A percentile compares a stretch with the other conserved stretches of the same genome.
phyloP scores from a whole-genome alignment of 306 rosid species.

The Citrullus colocynthis region DNA sequence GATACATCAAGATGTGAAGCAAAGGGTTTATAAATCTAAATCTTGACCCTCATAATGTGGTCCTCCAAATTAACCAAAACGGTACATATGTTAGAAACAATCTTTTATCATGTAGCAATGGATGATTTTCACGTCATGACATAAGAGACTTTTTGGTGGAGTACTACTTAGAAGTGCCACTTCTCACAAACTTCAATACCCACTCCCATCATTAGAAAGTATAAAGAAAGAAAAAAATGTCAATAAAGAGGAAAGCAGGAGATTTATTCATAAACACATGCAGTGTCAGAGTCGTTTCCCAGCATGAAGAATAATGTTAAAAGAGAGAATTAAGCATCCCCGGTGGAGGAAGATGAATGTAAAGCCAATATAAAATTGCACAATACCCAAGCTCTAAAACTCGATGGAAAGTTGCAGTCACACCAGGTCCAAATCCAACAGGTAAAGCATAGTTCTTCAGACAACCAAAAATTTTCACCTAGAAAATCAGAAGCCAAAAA shows the following conservation, averaged over 20 bases:
- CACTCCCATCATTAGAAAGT: background rate
- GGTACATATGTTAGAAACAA: background rate
- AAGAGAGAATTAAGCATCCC: background rate
- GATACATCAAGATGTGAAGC: background rate
- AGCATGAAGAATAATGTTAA: background rate
- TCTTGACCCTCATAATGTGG: background rate
- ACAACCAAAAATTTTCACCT: slow-evolving; percentile 60
- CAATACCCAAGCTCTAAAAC: slow-evolving; percentile 56
- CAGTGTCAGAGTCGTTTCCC: background rate
- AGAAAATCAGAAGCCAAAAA: slow-evolving; percentile 5
- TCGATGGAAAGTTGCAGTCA: slow-evolving; percentile 62
- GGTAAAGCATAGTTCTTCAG: slow-evolving; percentile 35
- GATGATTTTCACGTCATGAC: background rate
- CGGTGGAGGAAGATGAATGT: background rate
- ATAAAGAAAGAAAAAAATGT: background rate
- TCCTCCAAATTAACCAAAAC: background rate
- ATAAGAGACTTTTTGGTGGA: background rate
- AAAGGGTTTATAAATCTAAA: background rate
- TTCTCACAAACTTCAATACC: background rate
- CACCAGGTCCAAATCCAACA: slow-evolving; percentile 74
- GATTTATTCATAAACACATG: background rate
- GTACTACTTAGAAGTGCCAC: background rate
- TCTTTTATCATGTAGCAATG: background rate
- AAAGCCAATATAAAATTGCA: slow-evolving; percentile 6
- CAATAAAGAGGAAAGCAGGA: background rate